A percentile compares a stretch with the other conserved stretches of the same genome.
These are phyloP conservation scores for Lentinula edodes DNA, from an alignment of 768 basidiomycete genomes.

Conservation along the genomic window DNA sequence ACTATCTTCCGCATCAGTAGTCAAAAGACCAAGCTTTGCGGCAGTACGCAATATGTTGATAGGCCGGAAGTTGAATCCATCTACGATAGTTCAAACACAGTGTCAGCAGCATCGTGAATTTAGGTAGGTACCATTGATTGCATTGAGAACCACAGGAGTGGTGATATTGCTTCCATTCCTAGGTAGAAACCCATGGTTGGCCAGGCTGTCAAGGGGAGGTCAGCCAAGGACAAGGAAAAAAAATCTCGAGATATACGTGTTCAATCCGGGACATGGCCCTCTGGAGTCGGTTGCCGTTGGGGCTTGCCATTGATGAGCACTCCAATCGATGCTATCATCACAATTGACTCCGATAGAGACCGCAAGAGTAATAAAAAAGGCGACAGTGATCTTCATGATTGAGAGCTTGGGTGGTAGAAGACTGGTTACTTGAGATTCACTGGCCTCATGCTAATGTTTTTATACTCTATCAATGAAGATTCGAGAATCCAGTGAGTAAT, in stretches of 20 bases:
- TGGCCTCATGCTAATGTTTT: no score
- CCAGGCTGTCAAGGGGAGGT: neutral
- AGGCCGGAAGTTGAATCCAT: neutral
- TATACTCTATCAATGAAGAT: no score
- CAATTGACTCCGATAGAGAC: neutral
- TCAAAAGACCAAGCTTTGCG: slow-evolving; percentile 12
- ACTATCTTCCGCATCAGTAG: slow-evolving; percentile 11
- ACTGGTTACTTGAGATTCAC: no score
- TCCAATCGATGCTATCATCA: neutral
- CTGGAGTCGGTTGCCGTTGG: slow-evolving; percentile 1
- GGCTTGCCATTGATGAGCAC: slow-evolving; percentile 1
- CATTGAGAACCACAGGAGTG: neutral
- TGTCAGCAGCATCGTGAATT: neutral
- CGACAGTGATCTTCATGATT: neutral
- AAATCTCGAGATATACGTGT: neutral
- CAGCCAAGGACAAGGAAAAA: neutral
- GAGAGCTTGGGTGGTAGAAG: neutral
- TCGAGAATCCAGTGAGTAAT: no score
- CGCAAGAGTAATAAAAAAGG: neutral
- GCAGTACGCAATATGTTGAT: neutral
- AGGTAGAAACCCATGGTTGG: slow-evolving; percentile 10
- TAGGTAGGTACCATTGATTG: neutral
- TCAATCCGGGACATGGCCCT: slow-evolving; percentile 8
- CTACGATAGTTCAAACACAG: neutral
- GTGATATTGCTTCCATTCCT: slow-evolving; percentile 9